A percentile compares a stretch with the other conserved stretches of the same genome.
phyloP scores from a whole-genome alignment of 331 rosid genomes.

The Telfairia occidentalis region DNA sequence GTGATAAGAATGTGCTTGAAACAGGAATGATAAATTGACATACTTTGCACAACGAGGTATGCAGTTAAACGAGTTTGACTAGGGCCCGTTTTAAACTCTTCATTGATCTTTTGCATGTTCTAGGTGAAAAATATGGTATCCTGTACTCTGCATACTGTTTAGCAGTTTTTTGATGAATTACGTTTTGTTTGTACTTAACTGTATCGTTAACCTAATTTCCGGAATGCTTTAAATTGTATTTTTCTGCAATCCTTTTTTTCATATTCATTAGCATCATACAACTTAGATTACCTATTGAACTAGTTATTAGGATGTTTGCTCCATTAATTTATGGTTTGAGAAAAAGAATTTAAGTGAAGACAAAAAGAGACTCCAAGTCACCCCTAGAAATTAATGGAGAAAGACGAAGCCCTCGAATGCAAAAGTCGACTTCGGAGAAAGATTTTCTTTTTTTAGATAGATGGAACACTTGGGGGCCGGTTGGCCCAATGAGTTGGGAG shows the following conservation, averaged over 20 bases:
- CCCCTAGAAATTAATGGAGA: not conserved
- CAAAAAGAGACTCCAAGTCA: not conserved
- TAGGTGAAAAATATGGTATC: not conserved
- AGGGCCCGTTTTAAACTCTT: not conserved
- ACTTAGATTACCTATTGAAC: not conserved
- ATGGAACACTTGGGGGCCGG: no score
- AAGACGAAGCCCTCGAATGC: not conserved
- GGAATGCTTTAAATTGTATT: not conserved
- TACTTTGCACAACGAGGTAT: not conserved
- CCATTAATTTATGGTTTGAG: not conserved
- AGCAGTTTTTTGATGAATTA: not conserved
- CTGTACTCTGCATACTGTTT: constrained; percentile 10
- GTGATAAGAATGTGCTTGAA: constrained; percentile 56
- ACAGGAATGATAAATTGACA: constrained; percentile 31
- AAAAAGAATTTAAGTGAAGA: no score
- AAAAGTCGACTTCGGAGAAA: no score
- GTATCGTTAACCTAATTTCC: not conserved
- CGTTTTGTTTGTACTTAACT: constrained; percentile 4
- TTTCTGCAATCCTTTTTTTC: not conserved
- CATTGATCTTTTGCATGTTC: not conserved
- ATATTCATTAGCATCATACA: not conserved
- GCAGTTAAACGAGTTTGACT: not conserved
- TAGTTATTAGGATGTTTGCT: not conserved
- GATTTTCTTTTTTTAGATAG: no score
- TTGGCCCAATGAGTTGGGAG: no score